A percentile compares a stretch with the other conserved stretches of the same genome.
Evolutionary conservation across 2,329 filamentous ascomycete species (phyloP).

Genomic region (Neofusicoccum cordaticola): DNA sequence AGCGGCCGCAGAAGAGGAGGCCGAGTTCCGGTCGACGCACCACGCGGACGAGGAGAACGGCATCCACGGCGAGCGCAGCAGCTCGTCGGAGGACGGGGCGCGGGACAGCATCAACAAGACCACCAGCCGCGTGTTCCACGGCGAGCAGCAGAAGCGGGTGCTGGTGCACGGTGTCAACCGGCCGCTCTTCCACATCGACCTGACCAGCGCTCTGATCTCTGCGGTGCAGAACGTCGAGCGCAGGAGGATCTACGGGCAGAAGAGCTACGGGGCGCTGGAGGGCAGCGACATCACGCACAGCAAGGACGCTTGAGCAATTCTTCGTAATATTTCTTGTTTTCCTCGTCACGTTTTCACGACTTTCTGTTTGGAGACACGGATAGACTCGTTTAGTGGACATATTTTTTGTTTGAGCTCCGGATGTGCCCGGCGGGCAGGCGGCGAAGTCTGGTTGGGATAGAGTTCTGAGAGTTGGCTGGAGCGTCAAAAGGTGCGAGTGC

Average conservation of each 20-base stretch:
- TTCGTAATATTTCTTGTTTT: neutral
- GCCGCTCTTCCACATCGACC: constrained; percentile 90
- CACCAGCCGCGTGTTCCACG: constrained; percentile 25
- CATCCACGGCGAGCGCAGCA: neutral
- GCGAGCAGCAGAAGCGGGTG: constrained; percentile 36
- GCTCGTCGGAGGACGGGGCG: constrained; percentile 6
- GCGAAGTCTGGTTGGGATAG: neutral
- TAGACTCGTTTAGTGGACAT: neutral
- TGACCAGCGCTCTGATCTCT: constrained; percentile 84
- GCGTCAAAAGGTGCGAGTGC: neutral
- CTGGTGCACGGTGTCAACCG: constrained; percentile 82
- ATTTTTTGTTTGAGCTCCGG: neutral
- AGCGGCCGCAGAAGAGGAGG: constrained; percentile 55
- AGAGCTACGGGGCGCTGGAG: constrained; percentile 9
- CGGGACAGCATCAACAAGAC: constrained; percentile 30
- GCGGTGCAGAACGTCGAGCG: constrained; percentile 75
- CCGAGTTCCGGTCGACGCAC: neutral
- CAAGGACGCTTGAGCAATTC: constrained; percentile 1
- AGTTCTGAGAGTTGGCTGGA: neutral
- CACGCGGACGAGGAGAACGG: constrained; percentile 15
- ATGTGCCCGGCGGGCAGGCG: neutral
- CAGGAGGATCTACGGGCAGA: constrained; percentile 22
- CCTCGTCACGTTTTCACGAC: constrained; percentile 2
- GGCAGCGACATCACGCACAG: neutral
- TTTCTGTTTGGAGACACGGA: neutral